phyloP scores from a whole-genome alignment of 192 early-diverging fungal species.

The Coemansia aciculifera region DNA sequence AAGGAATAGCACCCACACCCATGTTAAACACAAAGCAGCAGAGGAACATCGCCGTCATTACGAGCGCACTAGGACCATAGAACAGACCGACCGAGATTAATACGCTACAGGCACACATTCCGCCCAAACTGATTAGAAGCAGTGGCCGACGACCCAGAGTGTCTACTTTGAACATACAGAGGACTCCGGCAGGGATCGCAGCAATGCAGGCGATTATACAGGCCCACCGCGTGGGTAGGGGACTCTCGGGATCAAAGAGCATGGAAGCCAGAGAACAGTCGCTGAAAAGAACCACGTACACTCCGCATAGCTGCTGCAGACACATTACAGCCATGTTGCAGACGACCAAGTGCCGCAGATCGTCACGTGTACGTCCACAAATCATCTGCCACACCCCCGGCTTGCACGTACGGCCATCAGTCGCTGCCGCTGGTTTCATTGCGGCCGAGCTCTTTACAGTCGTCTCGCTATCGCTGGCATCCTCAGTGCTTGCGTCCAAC shows the following conservation, averaged over 20 bases:
- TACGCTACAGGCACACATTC: conserved; percentile 61
- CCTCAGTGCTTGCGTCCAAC: not conserved
- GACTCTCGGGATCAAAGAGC: conserved; percentile 63
- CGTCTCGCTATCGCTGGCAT: conserved; percentile 20
- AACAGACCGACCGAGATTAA: conserved; percentile 61
- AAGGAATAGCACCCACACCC: conserved; percentile 77
- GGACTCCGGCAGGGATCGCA: conserved; percentile 59
- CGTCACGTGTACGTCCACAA: conserved; percentile 33
- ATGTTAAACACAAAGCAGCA: conserved; percentile 73
- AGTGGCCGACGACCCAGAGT: conserved; percentile 66
- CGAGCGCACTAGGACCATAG: conserved; percentile 51
- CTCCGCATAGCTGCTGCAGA: conserved; percentile 71
- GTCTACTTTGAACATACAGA: conserved; percentile 65
- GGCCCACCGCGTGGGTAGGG: conserved; percentile 27
- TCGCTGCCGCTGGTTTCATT: not conserved
- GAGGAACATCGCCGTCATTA: conserved; percentile 62
- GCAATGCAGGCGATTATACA: conserved; percentile 62
- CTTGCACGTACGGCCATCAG: not conserved
- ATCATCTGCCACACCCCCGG: conserved; percentile 31
- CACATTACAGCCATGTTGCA: conserved; percentile 61
- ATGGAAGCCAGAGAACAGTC: conserved; percentile 54
- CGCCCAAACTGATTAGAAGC: conserved; percentile 61
- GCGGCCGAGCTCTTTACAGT: conserved; percentile 15
- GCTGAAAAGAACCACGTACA: conserved; percentile 69
- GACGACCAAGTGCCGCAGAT: conserved; percentile 49